A percentile compares a stretch with the other conserved stretches of the same genome.
phyloP scores from a whole-genome alignment of 2,329 filamentous ascomycete species.

The Colletotrichum sp. region DNA sequence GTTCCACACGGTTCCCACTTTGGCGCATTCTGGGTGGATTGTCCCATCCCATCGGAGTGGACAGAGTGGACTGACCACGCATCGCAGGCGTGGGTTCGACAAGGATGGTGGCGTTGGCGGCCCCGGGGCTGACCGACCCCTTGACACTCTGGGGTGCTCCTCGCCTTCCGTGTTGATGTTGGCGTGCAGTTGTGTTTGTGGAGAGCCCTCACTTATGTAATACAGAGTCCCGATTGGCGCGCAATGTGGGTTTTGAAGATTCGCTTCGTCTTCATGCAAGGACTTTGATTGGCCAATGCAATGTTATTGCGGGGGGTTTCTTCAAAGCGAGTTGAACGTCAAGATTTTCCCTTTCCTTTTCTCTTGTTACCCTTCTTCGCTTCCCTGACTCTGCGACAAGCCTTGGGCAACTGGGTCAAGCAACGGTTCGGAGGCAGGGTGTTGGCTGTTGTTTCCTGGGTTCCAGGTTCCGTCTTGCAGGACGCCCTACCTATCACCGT shows the following conservation, averaged over 20 bases:
- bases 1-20: conserved; percentile 1
- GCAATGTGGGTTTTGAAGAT: not conserved
- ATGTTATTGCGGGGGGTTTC: not conserved
- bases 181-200: not conserved
- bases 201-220: conserved; percentile 9
- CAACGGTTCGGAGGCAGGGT: not conserved
- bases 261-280: not conserved
- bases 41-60: conserved; percentile 16
- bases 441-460: not conserved
- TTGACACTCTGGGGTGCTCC: not conserved
- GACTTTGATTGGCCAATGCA: not conserved
- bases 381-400: not conserved
- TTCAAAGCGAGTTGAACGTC: not conserved
- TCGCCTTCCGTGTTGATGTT: not conserved
- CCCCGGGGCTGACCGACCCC: not conserved
- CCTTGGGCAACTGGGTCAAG: not conserved
- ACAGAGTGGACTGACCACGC: conserved; percentile 16
- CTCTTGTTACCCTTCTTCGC: not conserved
- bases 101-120: not conserved
- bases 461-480: not conserved
- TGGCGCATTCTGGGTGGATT: not conserved
- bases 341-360: not conserved
- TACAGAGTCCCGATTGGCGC: not conserved
- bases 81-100: conserved; percentile 7
- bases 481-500: not conserved